Percentiles rank a stretch among this genome's conserved stretches.
phyloP scores from a whole-genome alignment of 208 protist genomes.

The Endotrypanum monterogeii region DNA sequence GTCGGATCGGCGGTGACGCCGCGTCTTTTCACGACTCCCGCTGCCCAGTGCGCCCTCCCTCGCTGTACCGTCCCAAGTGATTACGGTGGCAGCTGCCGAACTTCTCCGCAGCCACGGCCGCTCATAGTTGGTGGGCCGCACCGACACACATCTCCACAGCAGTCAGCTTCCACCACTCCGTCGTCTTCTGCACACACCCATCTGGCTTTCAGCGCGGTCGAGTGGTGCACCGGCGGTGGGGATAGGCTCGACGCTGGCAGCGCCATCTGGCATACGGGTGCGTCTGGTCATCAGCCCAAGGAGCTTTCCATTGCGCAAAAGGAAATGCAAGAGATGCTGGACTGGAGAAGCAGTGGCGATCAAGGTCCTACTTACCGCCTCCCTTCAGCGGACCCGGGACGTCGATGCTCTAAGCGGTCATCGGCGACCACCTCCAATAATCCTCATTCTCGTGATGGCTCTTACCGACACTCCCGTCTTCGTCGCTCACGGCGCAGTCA shows the following conservation, averaged over 20 bases:
- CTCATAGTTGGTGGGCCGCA: conserved; percentile 21
- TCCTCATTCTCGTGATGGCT: neutral
- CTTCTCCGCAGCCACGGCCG: conserved; percentile 2
- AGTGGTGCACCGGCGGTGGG: conserved; percentile 19
- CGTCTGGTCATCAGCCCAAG: conserved; percentile 13
- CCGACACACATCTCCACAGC: conserved; percentile 11
- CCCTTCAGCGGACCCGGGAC: neutral
- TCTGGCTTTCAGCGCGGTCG: conserved; percentile 1
- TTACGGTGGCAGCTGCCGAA: conserved; percentile 10
- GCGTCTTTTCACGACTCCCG: neutral
- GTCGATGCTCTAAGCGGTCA: conserved; percentile 10
- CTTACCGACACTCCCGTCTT: neutral
- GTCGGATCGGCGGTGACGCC: neutral
- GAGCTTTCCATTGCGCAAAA: conserved; percentile 31
- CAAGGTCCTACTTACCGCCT: conserved; percentile 4
- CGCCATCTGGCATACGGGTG: conserved; percentile 14
- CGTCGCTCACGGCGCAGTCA: neutral
- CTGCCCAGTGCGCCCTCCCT: neutral
- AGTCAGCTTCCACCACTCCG: neutral
- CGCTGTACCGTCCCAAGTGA: neutral
- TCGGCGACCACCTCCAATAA: neutral
- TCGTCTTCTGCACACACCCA: neutral
- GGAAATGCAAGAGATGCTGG: conserved; percentile 33
- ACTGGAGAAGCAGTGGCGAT: conserved; percentile 25
- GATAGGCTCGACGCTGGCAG: conserved; percentile 14